phyloP scores from a whole-genome alignment of 805 yeast species.

The Ogataea pini region DNA sequence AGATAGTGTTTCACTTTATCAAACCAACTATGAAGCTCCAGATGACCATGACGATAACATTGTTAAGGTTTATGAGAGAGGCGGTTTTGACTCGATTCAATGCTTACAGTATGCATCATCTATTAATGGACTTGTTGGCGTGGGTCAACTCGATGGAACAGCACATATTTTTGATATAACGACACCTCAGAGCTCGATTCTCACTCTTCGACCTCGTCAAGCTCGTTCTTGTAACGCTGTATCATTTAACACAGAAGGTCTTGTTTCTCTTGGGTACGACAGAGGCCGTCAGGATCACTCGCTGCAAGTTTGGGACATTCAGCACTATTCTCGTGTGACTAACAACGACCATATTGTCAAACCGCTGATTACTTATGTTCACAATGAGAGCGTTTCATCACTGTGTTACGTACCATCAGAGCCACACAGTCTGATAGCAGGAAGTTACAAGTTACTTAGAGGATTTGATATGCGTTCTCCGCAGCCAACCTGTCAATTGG shows the following conservation, averaged over 20 bases:
- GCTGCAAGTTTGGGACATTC: conserved; percentile 77
- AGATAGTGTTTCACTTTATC: conserved; percentile 72
- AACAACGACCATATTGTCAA: conserved; percentile 52
- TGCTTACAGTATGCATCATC: conserved; percentile 62
- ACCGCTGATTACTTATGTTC: conserved; percentile 58
- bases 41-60: conserved; percentile 50
- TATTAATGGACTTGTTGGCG: conserved; percentile 61
- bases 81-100: conserved; percentile 68
- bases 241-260: conserved; percentile 63
- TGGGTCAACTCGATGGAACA: conserved; percentile 73
- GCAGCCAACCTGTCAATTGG: conserved; percentile 68
- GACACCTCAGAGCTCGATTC: conserved; percentile 33
- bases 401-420: conserved; percentile 65
- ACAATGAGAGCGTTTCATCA: conserved; percentile 75
- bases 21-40: conserved; percentile 43
- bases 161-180: conserved; percentile 63
- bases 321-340: conserved; percentile 51
- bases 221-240: conserved; percentile 74
- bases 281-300: conserved; percentile 75
- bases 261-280: conserved; percentile 78
- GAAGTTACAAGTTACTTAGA: conserved; percentile 73
- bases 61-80: conserved; percentile 49
- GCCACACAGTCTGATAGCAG: conserved; percentile 55
- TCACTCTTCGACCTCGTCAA: conserved; percentile 59
- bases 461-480: conserved; percentile 74